Percentiles rank a stretch among this genome's conserved stretches.
phyloP scores from a whole-genome alignment of 2,329 filamentous ascomycete species.

The Karstenula rhodostoma region DNA sequence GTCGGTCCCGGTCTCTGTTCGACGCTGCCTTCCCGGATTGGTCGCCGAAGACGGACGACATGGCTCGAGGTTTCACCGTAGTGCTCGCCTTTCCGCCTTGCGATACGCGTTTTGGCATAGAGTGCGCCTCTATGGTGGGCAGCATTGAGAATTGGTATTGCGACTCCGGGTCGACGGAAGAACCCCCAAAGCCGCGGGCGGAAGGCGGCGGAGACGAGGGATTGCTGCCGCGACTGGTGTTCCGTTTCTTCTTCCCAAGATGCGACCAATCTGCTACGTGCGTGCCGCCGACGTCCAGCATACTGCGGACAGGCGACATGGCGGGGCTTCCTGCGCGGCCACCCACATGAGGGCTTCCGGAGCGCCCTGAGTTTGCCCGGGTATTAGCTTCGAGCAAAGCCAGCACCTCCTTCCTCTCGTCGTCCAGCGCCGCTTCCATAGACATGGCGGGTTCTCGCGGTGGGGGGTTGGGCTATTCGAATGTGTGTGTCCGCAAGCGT shows the following conservation, averaged over 20 bases:
- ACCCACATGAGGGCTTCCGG: slow-evolving; percentile 36
- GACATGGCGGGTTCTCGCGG: slow-evolving; percentile 63
- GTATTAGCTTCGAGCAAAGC: slow-evolving; percentile 68
- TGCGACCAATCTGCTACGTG: slow-evolving; percentile 51
- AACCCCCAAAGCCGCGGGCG: slow-evolving; percentile 23
- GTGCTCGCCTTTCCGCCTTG: slow-evolving; percentile 54
- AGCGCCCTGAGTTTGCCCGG: slow-evolving; percentile 30
- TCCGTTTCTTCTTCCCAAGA: slow-evolving; percentile 36
- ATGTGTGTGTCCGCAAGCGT: background rate
- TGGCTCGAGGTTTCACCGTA: slow-evolving; percentile 51
- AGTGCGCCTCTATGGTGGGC: slow-evolving; percentile 54
- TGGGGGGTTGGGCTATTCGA: slow-evolving; percentile 12
- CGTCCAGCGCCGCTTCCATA: slow-evolving; percentile 77
- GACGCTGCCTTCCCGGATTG: slow-evolving; percentile 32
- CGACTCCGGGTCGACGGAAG: slow-evolving; percentile 49
- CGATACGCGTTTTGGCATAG: slow-evolving; percentile 53
- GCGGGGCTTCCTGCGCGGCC: slow-evolving; percentile 65
- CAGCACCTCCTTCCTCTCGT: slow-evolving; percentile 78
- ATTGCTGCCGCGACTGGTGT: slow-evolving; percentile 43
- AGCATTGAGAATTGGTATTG: slow-evolving; percentile 57
- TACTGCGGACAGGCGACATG: slow-evolving; percentile 71
- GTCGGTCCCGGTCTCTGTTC: slow-evolving; percentile 42
- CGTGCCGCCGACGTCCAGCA: slow-evolving; percentile 54
- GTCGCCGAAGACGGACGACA: slow-evolving; percentile 54
- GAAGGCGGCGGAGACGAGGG: slow-evolving; percentile 41